Percentiles rank a stretch among this genome's conserved stretches.
Evolutionary conservation across 768 basidiomycete species (phyloP).

Genomic region (Termitomyces sp.): DNA sequence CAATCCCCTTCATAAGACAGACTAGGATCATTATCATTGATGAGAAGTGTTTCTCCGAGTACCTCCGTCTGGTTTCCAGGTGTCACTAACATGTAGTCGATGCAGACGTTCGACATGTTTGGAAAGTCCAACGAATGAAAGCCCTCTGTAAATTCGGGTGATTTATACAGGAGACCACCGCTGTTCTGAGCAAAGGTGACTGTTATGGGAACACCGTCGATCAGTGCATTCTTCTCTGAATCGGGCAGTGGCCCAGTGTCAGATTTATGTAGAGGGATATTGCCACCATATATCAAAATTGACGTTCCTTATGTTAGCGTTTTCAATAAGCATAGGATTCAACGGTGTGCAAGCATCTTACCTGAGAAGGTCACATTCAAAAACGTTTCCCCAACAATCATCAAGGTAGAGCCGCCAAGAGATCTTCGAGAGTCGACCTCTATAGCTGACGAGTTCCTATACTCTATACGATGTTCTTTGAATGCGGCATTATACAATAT

Average conservation of each 20-base stretch:
- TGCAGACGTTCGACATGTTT: not conserved
- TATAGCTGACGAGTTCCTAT: not conserved
- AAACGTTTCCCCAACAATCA: slow-evolving; percentile 1
- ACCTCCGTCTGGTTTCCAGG: slow-evolving; percentile 2
- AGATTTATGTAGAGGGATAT: not conserved
- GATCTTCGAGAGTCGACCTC: not conserved
- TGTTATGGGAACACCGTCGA: not conserved
- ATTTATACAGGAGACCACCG: not conserved
- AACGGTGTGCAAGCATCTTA: not conserved
- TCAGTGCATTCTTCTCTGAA: not conserved
- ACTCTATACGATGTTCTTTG: not conserved
- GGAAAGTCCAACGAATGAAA: not conserved
- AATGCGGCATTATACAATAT: not conserved
- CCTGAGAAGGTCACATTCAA: slow-evolving; percentile 4
- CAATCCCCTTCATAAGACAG: slow-evolving; percentile 6
- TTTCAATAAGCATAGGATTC: not conserved
- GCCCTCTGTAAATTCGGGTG: not conserved
- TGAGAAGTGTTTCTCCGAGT: slow-evolving; percentile 5
- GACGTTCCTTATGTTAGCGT: slow-evolving; percentile 1
- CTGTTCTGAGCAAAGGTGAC: not conserved
- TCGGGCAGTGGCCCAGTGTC: not conserved
- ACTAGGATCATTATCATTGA: not conserved
- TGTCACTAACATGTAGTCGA: slow-evolving; percentile 3
- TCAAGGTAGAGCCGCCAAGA: not conserved
- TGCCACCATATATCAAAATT: slow-evolving; percentile 2